A percentile compares a stretch with the other conserved stretches of the same genome.
Conservation (phyloP, 306 rosid genomes). For the Acacia melanoxylon region DNA sequence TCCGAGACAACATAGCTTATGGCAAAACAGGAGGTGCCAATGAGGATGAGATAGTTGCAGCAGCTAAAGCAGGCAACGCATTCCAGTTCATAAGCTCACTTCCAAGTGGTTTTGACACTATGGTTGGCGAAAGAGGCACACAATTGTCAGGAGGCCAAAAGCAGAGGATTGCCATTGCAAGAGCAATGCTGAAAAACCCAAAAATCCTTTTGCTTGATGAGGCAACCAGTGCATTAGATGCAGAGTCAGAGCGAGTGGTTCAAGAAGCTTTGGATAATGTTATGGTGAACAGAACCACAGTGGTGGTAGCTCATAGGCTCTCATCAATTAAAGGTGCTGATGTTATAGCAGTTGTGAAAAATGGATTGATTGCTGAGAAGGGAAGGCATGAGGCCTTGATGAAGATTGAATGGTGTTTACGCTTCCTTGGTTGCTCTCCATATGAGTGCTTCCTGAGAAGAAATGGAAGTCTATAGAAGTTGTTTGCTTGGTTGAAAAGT, state of each 20-base stretch:
- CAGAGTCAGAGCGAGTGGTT: constrained; percentile 77
- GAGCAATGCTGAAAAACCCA: constrained; percentile 80
- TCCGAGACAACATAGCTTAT: constrained; percentile 75
- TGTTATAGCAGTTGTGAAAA: constrained; percentile 68
- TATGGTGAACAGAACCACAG: constrained; percentile 74
- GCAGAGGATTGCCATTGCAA: constrained; percentile 85
- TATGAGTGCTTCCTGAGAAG: constrained; percentile 35
- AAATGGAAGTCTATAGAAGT: neutral
- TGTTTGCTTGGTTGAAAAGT: neutral
- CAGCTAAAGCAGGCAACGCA: constrained; percentile 77
- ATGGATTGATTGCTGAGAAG: constrained; percentile 71
- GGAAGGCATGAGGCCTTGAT: constrained; percentile 76
- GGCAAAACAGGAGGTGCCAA: constrained; percentile 58
- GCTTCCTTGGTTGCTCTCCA: constrained; percentile 83
- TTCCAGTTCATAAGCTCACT: constrained; percentile 65
- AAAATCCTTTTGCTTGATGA: constrained; percentile 84
- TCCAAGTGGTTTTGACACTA: constrained; percentile 67
- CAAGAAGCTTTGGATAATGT: constrained; percentile 86
- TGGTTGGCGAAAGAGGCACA: constrained; percentile 84
- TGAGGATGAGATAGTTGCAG: constrained; percentile 73
- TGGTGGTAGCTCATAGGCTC: constrained; percentile 86
- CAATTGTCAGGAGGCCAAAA: constrained; percentile 94
- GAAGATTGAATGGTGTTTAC: constrained; percentile 69
- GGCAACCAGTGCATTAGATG: constrained; percentile 92
- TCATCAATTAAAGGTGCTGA: constrained; percentile 79